Evolutionary conservation across 176 grass and related monocot genomes (phyloP), one percentile per base, ranked within the genome.

Genomic region (Ananas comosus): DNA sequence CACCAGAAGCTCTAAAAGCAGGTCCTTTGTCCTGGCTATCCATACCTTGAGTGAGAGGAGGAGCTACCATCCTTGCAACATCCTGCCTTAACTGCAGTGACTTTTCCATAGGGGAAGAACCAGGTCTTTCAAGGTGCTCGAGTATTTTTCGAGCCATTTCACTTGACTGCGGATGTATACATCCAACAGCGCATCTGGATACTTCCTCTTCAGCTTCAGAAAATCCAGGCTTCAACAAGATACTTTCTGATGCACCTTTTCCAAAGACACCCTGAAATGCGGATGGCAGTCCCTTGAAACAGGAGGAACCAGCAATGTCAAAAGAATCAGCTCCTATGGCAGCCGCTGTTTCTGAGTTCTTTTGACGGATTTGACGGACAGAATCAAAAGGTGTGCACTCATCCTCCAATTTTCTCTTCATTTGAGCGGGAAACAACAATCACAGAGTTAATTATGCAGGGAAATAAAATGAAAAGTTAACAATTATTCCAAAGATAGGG

Each of bases 111-210:
- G 88, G 79, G 52, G 80, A 83, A 67, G 84, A 81, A 70, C 84
- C 74, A 28, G 88, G 72, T 79, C 72, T 84, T 73, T 91, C 78
- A 56, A 91, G 88, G 58, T 87, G 88, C 72, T 79, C 69, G 50
- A 87, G 65, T 87, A 91, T 91, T 82, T 91, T 91, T 50, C 50
- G 52, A 70, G 88, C 88, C 29, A 78, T 80, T 79, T 84, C 56
- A 4, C 68, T 87, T 59, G 84, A 91, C 65, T 84, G 83, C 8
- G 88, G 88, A 76, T 87, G 88, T 70, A 87, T 78, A 84, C 79
- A 82, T 79, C 61, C 50, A 12, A n/a, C 63, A 66, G 23, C 47
- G 70, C 9, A 50, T 71, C 66, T 79, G 50, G 75, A 72, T 17
- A 63, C 27, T 75, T 76, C 74, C 17, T 81, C 71, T 73, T 73